Evolutionary conservation across 208 protist species (phyloP), one percentile per base, ranked within the genome.

Genomic region (Acanthamoeba royreba): DNA sequence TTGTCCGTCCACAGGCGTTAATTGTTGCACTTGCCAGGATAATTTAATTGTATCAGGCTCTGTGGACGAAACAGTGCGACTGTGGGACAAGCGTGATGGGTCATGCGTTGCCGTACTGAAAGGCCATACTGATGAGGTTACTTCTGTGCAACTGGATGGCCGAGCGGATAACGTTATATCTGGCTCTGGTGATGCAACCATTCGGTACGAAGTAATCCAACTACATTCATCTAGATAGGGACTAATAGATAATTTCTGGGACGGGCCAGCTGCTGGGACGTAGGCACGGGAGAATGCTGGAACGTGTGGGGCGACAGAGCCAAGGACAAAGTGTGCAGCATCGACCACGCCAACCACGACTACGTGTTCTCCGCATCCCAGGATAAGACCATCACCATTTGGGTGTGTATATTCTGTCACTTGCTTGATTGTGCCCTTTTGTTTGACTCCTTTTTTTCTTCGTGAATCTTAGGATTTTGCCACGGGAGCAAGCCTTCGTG

Each of bases 1-100:
- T 58, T 58, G 13, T 13, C 13, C 49, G 49, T 58, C 49, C 49
- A 13, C 22, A 58, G 72, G 87, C 61, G 47, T 92, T 42, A 79
- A 92, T 42, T 92, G 87, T 61, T 92, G 87, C 45, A n/a, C 25
- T 7, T 52, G 58, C 38, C 40, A 42, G 45, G 61, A 79, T 46
- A 92, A 92, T 46, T n/a, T 92, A 17, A 35, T 92, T 28, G 87
- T 58, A 19, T 81, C 87, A 38, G 87, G 87, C 52, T 81, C 58
- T 9, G 87, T 92, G 25, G 87, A 92, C 45, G 87, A 92, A 61
- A 92, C 87, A 28, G 63, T 92, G 42, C 55, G 87, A 11, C 43
- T 92, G 28, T 92, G 87, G 87, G 87, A 92, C 43, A 72, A 81
- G 63, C 55, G 87, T 17, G 87, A 81, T 22, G 87, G 87, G 58